Base-by-base conservation (phyloP, 1,284 basidiomycete genomes). In the Agroathelia rolfsii region DNA sequence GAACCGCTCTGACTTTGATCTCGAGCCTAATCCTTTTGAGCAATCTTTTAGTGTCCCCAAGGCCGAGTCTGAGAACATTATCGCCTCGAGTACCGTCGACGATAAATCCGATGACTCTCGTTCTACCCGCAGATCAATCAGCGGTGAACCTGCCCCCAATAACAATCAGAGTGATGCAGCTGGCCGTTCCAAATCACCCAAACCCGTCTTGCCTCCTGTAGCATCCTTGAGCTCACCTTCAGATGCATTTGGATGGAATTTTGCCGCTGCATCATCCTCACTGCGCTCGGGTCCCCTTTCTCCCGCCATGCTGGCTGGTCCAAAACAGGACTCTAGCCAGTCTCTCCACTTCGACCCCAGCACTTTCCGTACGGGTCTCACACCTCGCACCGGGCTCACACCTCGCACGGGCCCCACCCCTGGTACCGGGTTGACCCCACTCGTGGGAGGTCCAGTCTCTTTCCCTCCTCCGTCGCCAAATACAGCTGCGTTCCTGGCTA, bases 21-120 rank as follows among this genome's bases (percentile, higher is more conserved):
- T 89, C 38, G 93, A 97, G 55, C 88, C 87, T 10, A 97, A 97
- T 53, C 93, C 93, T 0, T 97, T 96, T 51, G 93, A 97, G 53
- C 85, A 90, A 58, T 93, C 87, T 32, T 97, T 96, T 57, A 76
- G 76, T 35, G 56, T 57, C 46, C n/a, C n/a, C n/a, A n/a, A n/a
- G n/a, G n/a, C n/a, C n/a, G n/a, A n/a, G n/a, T n/a, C n/a, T n/a
- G n/a, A n/a, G n/a, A n/a, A n/a, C n/a, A n/a, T n/a, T 48, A 50
- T 34, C 53, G 6, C 23, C 28, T 22, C 17, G 27, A 6, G 20
- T 15, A 10, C 22, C 21, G 22, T 32, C 30, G 22, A 12, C 29
- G 23, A 12, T 30, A 16, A 30, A n/a, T n/a, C 39, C 7, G 21
- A 36, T 16, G 33, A 22, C 26, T 19, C 30, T 17, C 24, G 22